Evolutionary conservation across 1,139 yeast species (phyloP).

Genomic region (Entelexis sorbosivorans): DNA sequence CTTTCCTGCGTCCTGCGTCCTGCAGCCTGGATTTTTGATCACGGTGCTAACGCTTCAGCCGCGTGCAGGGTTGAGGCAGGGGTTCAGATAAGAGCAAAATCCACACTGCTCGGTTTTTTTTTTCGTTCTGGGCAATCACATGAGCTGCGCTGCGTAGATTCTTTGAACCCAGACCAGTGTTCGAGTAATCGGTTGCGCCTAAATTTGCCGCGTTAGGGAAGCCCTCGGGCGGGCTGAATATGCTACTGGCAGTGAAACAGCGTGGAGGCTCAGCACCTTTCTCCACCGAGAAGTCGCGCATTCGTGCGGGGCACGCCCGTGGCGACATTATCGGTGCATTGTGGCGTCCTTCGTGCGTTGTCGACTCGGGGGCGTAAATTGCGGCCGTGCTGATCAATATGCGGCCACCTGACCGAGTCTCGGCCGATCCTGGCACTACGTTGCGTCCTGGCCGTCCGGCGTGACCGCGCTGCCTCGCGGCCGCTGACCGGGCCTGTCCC

Average conservation of each 20-base stretch:
- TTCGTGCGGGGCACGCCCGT: background rate
- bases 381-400: no score
- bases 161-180: no score
- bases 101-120: background rate
- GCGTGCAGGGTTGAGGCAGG: slow-evolving; percentile 3
- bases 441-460: no score
- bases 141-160: background rate
- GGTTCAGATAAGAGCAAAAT: background rate
- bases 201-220: background rate
- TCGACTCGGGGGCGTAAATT: no score
- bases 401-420: no score
- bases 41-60: background rate
- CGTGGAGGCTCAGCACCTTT: background rate
- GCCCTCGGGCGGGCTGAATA: background rate
- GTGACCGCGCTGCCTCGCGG: background rate
- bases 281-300: background rate
- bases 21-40: slow-evolving; percentile 6
- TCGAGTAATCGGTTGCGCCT: background rate
- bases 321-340: background rate
- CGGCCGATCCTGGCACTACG: background rate
- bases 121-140: background rate
- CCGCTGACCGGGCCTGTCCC: background rate
- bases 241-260: background rate
- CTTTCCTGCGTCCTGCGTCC: slow-evolving; percentile 7
- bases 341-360: background rate